A percentile compares a stretch with the other conserved stretches of the same genome.
These are phyloP conservation scores for Jacaranda mimosifolia DNA, from an alignment of 257 asterid genomes.

Conservation along the genomic window DNA sequence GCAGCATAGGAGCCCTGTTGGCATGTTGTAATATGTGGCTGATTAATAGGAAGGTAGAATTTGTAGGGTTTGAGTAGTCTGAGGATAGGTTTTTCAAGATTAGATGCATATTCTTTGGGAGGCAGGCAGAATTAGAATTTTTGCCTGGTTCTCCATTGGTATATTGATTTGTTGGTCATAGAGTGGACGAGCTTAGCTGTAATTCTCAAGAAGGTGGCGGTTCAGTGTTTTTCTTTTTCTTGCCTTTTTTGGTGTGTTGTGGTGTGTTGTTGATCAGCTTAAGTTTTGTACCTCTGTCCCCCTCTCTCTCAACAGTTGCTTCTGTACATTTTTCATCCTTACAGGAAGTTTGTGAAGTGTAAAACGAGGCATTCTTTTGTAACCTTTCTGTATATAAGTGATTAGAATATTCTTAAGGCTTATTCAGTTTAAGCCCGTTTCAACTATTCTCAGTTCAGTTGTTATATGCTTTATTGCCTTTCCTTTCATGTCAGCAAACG, in stretches of 20 bases:
- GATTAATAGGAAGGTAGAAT: conserved; percentile 36
- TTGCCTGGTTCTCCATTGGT: conserved; percentile 57
- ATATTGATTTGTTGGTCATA: conserved; percentile 58
- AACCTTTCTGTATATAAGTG: conserved; percentile 61
- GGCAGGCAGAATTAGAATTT: conserved; percentile 53
- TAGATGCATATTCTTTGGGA: conserved; percentile 79
- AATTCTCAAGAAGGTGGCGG: conserved; percentile 46
- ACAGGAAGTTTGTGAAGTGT: conserved; percentile 51
- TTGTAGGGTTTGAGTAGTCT: conserved; percentile 46
- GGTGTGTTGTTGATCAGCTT: conserved; percentile 6
- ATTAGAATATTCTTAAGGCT: conserved; percentile 36
- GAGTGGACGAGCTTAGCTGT: conserved; percentile 38
- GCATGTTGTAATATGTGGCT: neutral
- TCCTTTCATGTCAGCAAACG: no score
- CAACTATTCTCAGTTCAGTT: no score
- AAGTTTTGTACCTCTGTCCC: no score
- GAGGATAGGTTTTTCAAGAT: conserved; percentile 46
- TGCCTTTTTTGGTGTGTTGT: conserved; percentile 45
- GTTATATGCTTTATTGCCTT: no score
- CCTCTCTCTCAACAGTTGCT: conserved; percentile 25
- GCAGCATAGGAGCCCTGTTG: conserved; percentile 10
- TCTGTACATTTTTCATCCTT: conserved; percentile 61
- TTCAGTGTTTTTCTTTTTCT: conserved; percentile 35
- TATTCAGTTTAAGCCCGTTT: no score
- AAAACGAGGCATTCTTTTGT: conserved; percentile 56